Conservation (phyloP, 2,329 filamentous ascomycete genomes). For the Stenocarpella maydis region DNA sequence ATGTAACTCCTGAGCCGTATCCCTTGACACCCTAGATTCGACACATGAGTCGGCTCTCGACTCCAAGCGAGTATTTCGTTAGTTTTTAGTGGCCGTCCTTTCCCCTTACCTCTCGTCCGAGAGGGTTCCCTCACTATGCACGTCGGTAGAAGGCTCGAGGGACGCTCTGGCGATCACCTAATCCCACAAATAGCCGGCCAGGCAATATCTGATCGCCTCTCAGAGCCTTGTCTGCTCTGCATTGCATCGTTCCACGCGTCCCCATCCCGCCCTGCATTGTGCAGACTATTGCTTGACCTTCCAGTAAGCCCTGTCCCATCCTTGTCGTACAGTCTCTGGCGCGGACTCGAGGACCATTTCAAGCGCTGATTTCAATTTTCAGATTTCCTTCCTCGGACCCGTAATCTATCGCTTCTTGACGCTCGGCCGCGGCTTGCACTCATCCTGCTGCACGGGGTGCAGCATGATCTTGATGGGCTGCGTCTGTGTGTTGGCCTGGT, state of each 20-base stretch:
- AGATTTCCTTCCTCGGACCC: not conserved
- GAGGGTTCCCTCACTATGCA: not conserved
- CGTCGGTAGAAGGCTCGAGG: not conserved
- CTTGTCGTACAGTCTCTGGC: not conserved
- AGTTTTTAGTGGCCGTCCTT: not conserved
- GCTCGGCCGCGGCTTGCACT: conserved; percentile 68
- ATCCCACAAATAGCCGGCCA: not conserved
- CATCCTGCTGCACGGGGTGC: conserved; percentile 73
- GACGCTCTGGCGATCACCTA: not conserved
- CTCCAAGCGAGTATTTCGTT: not conserved
- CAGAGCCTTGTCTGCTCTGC: not conserved
- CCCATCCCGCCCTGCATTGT: not conserved
- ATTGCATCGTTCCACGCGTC: not conserved
- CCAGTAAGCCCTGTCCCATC: not conserved
- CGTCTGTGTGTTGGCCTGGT: conserved; percentile 79
- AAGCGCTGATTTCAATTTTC: not conserved
- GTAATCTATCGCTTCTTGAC: conserved; percentile 64
- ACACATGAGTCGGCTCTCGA: not conserved
- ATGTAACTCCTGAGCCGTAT: not conserved
- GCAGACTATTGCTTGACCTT: not conserved
- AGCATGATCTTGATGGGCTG: conserved; percentile 85
- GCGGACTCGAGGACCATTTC: not conserved
- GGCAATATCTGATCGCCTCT: not conserved
- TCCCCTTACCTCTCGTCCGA: not conserved
- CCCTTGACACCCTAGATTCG: not conserved